A percentile compares a stretch with the other conserved stretches of the same genome.
Evolutionary conservation across 306 rosid species (phyloP).

Genomic region (Sophora flavescens): DNA sequence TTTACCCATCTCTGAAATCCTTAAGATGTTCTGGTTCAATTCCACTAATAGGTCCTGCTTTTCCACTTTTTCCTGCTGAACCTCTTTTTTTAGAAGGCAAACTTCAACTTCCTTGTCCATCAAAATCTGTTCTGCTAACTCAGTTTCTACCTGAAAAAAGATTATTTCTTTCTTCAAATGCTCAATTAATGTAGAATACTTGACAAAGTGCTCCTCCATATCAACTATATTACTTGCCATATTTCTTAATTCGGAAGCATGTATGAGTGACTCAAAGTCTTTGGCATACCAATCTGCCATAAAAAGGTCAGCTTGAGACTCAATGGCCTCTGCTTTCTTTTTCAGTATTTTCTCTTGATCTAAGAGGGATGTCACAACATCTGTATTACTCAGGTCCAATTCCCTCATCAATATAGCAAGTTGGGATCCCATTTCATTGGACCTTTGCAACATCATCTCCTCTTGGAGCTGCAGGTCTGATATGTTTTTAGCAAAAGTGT

Average conservation of each 20-base stretch:
- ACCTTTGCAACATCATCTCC: slow-evolving; percentile 83
- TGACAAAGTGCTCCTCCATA: slow-evolving; percentile 56
- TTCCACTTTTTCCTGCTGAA: slow-evolving; percentile 54
- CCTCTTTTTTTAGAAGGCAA: slow-evolving; percentile 51
- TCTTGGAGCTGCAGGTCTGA: slow-evolving; percentile 83
- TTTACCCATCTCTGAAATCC: slow-evolving; percentile 55
- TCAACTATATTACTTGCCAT: slow-evolving; percentile 53
- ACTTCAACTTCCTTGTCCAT: slow-evolving; percentile 63
- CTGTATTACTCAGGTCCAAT: slow-evolving; percentile 64
- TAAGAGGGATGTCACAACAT: slow-evolving; percentile 59
- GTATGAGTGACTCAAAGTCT: slow-evolving; percentile 74
- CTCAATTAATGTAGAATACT: slow-evolving; percentile 55
- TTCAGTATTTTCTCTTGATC: slow-evolving; percentile 69
- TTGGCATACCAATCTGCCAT: slow-evolving; percentile 65
- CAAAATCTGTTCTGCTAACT: slow-evolving; percentile 55
- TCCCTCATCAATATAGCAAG: slow-evolving; percentile 83
- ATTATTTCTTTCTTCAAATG: slow-evolving; percentile 61
- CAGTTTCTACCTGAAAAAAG: slow-evolving; percentile 61
- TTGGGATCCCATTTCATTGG: slow-evolving; percentile 79
- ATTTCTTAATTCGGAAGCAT: slow-evolving; percentile 62
- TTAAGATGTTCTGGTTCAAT: slow-evolving; percentile 52
- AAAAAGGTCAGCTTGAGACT: slow-evolving; percentile 66
- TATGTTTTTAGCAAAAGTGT: slow-evolving; percentile 69
- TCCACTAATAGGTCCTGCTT: slow-evolving; percentile 52
- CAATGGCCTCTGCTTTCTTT: slow-evolving; percentile 57